phyloP scores from a whole-genome alignment of 345 rosid genomes.

The Limnanthes douglasii region DNA sequence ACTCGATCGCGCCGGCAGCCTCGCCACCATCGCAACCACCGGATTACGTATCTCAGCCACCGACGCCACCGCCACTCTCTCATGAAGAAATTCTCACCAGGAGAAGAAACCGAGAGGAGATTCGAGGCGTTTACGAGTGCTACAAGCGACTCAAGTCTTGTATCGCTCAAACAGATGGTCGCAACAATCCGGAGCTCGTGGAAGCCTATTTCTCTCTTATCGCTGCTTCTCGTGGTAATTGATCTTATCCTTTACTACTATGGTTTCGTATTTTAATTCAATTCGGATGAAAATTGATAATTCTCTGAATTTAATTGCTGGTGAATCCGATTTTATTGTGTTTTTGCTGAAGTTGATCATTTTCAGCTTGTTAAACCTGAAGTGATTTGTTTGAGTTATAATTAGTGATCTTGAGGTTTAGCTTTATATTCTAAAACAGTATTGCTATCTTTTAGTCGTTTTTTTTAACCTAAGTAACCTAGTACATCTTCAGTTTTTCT shows the following conservation, averaged over 20 bases:
- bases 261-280: background rate
- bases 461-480: no score
- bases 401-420: no score
- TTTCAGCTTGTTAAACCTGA: no score
- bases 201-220: constrained; percentile 69
- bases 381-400: no score
- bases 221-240: constrained; percentile 56
- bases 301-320: background rate
- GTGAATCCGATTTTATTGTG: background rate
- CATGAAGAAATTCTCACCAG: constrained; percentile 52
- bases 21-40: constrained; percentile 10
- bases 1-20: constrained; percentile 19
- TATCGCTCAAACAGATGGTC: constrained; percentile 40
- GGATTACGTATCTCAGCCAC: constrained; percentile 23
- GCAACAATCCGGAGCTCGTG: constrained; percentile 41
- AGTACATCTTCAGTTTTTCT: no score
- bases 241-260: background rate
- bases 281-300: background rate
- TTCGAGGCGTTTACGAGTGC: constrained; percentile 59
- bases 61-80: constrained; percentile 45
- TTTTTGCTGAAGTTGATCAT: no score
- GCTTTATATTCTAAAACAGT: no score
- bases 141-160: constrained; percentile 61
- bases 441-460: no score
- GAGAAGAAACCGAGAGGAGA: constrained; percentile 70